Evolutionary conservation across 2,329 filamentous ascomycete genomes (phyloP).

Genomic region (Fusarium dimerum): DNA sequence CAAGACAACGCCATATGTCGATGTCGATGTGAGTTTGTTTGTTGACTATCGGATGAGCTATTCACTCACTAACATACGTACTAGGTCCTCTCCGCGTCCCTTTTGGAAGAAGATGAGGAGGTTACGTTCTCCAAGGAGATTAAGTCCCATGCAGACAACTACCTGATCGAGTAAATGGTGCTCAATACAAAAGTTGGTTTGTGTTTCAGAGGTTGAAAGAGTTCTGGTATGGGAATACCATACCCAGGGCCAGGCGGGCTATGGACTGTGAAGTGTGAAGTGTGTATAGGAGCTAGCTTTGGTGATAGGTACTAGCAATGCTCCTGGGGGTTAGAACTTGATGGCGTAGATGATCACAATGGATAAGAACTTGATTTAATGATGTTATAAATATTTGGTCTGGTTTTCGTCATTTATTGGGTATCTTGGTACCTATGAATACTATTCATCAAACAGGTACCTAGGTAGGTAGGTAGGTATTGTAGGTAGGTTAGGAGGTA

Average conservation of each 20-base stretch:
- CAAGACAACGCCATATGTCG: constrained; percentile 82
- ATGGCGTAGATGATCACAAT: constrained; percentile 31
- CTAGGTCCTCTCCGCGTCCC: constrained; percentile 65
- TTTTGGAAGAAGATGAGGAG: constrained; percentile 75
- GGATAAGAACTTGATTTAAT: constrained; percentile 19
- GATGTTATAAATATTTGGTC: background rate
- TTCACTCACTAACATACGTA: constrained; percentile 8
- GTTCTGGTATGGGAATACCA: constrained; percentile 10
- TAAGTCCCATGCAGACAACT: constrained; percentile 74
- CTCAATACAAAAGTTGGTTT: constrained; percentile 16
- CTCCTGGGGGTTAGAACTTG: constrained; percentile 29
- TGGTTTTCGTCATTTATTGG: background rate
- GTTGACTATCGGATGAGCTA: too few species aligned
- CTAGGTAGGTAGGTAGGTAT: background rate
- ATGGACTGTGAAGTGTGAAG: constrained; percentile 28
- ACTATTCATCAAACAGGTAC: background rate
- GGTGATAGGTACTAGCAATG: constrained; percentile 25
- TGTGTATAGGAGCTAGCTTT: constrained; percentile 19
- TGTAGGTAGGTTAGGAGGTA: background rate
- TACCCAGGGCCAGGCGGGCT: constrained; percentile 15
- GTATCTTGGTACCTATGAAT: background rate
- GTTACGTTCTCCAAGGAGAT: constrained; percentile 83
- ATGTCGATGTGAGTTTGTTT: constrained; percentile 78
- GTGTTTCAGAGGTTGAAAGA: constrained; percentile 9
- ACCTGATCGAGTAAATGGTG: constrained; percentile 67